Evolutionary conservation across 2,329 filamentous ascomycete species (phyloP), one percentile per base, ranked within the genome.

Genomic region (Penicillium janthinellum): DNA sequence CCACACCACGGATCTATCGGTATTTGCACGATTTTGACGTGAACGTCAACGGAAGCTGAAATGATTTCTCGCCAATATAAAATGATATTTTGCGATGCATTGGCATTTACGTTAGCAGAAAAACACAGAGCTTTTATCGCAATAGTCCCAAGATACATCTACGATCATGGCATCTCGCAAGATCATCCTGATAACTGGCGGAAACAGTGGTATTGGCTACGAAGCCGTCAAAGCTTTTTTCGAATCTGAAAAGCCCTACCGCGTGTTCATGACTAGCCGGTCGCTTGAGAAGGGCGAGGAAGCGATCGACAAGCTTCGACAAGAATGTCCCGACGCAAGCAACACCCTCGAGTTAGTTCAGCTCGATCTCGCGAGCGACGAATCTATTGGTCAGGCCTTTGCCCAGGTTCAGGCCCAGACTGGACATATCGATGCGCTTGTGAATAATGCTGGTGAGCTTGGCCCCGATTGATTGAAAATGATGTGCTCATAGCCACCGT

Each of bases 171-270:
- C 58, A 2, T 38, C 54, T 15, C 47, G 15, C 20, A 58, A 58
- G 25, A 56, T 60, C 25, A 35, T 62, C 4, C 10, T 58, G 15
- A 20, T 63, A 12, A 63, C 60, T 4, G 62, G 62, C n/a, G 62
- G 57, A 14, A 64, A 64, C 22, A 41, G 57, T 49, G 62, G 62
- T 5, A 37, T 64, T 34, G 62, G 62, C 31, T 58, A 60, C 45
- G 62, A 64, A n/a, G 57, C 60, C 3, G 62, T 62, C 2, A 62
- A 64, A n/a, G 62, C 60, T 2, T 39, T 64, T n/a, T 25, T 52
- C 5, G 39, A 56, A 31, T 51, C 55, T 3, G 28, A 60, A 5
- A 60, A 54, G 12, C 25, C 53, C 5, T 64, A 62, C 15, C 55
- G 51, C 22, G 47, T 60, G 8, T n/a, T 62, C 1, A 50, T 64